Evolutionary conservation across 768 basidiomycete species (phyloP), one percentile per base, ranked within the genome.

Genomic region (Boletus sp.): DNA sequence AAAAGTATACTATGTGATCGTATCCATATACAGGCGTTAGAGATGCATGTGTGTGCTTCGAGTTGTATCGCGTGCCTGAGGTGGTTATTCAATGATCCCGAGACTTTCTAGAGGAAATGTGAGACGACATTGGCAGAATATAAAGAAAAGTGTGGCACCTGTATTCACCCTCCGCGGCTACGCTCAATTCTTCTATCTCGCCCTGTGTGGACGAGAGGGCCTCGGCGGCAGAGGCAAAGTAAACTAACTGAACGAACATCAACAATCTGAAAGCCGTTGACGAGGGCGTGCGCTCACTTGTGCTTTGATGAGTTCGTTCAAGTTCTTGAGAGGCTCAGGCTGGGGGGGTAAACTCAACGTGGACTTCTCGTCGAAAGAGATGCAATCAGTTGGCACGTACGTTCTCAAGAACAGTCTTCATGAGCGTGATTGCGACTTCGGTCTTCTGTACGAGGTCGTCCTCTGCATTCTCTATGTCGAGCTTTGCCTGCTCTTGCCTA

Each of bases 401-500:
- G 73, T 98, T 98, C 64, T 98, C 96, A 37, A 99, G 80, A 15
- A 98, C 96, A n/a, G 91, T 88, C 79, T 96, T 96, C 94, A 97
- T 96, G 41, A 93, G 81, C 3, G 89, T 90, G 63, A 97, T 97
- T 1, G 95, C 96, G 30, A 95, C 89, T 71, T 99, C 97, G 23
- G 97, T 99, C 79, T 93, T 93, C 70, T 95, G 94, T 6, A 98
- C 97, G 32, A 98, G 83, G 71, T 95, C 93, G 69, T 99, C 97
- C 64, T 93, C 90, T 9, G 90, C 90, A 58, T 93, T 93, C 81
- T 93, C 90, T 10, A 93, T 90, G 61, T 95, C 92, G 21, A 97
- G 83, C 45, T 90, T 78, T 5, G 93, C 90, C 49, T 97, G 93
- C 67, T 98, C 97, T 70, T 95, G 92, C 74, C 78, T 90, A 17